Conservation (phyloP, 768 basidiomycete species). For the Exidia glandulosa region DNA sequence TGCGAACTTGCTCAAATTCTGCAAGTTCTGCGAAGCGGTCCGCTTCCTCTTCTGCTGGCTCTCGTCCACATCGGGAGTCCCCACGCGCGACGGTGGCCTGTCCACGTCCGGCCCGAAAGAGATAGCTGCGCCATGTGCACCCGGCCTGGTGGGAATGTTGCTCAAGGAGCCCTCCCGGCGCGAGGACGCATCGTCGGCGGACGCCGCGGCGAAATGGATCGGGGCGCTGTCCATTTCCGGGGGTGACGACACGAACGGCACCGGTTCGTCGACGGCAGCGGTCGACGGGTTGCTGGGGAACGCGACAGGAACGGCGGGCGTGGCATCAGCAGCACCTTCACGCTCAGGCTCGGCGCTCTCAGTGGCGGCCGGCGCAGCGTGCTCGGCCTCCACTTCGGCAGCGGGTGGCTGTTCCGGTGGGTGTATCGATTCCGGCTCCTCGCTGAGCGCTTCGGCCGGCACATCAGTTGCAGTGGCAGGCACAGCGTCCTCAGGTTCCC, state of each 20-base stretch:
- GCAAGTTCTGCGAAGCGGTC: conserved; percentile 77
- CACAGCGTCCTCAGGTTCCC: not conserved
- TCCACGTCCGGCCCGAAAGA: conserved; percentile 52
- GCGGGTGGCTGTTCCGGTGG: conserved; percentile 1
- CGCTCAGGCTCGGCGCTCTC: conserved; percentile 3
- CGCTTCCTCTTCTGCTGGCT: conserved; percentile 64
- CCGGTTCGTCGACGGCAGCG: not conserved
- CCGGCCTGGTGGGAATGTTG: conserved; percentile 8
- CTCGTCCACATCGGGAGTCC: conserved; percentile 62
- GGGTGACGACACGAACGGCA: conserved; percentile 21
- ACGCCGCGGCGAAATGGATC: conserved; percentile 23
- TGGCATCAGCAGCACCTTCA: too few relatives aligned
- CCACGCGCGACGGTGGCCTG: conserved; percentile 45
- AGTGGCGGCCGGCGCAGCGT: conserved; percentile 1
- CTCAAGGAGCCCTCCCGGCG: conserved; percentile 19
- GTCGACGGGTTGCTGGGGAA: conserved; percentile 20
- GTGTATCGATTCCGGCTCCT: not conserved
- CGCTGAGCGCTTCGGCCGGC: not conserved
- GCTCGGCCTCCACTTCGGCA: not conserved
- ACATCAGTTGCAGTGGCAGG: not conserved
- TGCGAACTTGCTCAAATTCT: conserved; percentile 77
- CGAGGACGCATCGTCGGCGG: conserved; percentile 20
- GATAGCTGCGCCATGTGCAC: conserved; percentile 32
- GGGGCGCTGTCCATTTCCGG: conserved; percentile 21
- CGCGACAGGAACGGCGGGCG: conserved; percentile 12